Conservation (phyloP, 352 stramenopile genomes). For the Phytopythium kandeliae region DNA sequence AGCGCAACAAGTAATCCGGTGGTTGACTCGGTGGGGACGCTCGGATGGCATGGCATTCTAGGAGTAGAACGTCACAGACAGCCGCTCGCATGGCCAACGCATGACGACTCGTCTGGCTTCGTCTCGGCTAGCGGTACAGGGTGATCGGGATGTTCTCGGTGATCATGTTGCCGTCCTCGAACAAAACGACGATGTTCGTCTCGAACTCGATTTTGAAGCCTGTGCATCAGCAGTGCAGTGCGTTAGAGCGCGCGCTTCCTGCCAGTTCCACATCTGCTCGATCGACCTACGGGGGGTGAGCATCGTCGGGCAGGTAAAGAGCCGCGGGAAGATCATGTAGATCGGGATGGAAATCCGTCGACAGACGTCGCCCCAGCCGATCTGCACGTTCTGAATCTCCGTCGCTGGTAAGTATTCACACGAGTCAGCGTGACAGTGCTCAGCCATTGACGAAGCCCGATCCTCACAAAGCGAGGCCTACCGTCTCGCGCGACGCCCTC, state of each 20-base stretch:
- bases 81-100: too few relatives aligned
- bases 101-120: background rate
- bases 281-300: conserved; percentile 47
- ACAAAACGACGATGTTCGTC: conserved; percentile 90
- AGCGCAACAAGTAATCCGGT: conserved; percentile 89
- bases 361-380: conserved; percentile 88
- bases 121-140: conserved; percentile 58
- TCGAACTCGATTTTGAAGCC: conserved; percentile 92
- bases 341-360: conserved; percentile 89
- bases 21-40: background rate
- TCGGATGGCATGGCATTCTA: background rate
- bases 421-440: too few relatives aligned
- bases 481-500: conserved; percentile 79
- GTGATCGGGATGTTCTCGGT: conserved; percentile 88
- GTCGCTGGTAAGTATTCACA: too few relatives aligned
- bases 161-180: conserved; percentile 90
- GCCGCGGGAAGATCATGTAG: conserved; percentile 92
- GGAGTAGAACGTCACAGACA: background rate
- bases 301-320: conserved; percentile 92
- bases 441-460: background rate
- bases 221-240: conserved; percentile 7
- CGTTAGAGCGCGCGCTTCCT: background rate
- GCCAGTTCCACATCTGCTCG: background rate
- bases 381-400: conserved; percentile 93
- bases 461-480: too few relatives aligned